These are phyloP conservation scores for Meredithiella fracta DNA, from an alignment of 2,329 filamentous ascomycete genomes.

Conservation along the genomic window DNA sequence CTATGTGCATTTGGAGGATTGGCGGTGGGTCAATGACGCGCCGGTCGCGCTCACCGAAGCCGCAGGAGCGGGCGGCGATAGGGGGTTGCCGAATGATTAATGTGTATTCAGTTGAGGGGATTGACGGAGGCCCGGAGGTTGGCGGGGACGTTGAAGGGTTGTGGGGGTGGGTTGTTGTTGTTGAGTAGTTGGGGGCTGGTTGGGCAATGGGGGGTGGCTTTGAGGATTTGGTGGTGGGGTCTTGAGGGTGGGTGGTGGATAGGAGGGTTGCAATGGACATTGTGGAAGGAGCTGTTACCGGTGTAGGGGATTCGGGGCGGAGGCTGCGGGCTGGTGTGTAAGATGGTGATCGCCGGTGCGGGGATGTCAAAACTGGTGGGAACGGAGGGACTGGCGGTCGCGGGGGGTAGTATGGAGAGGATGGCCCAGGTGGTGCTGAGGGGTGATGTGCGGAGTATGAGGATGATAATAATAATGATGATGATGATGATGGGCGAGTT, in stretches of 20 bases:
- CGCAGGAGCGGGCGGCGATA: slow-evolving; percentile 60
- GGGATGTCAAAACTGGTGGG: neutral
- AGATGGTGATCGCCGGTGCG: neutral
- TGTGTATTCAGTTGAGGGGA: slow-evolving; percentile 21
- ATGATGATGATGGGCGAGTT: too few relatives aligned
- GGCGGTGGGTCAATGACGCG: slow-evolving; percentile 72
- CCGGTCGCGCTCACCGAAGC: slow-evolving; percentile 67
- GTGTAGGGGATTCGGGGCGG: neutral
- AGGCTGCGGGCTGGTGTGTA: neutral
- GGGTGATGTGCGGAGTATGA: too few relatives aligned
- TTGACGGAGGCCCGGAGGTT: neutral
- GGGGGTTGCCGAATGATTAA: slow-evolving; percentile 62
- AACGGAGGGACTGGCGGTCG: neutral
- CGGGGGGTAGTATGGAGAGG: neutral
- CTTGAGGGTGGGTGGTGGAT: neutral
- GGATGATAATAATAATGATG: too few relatives aligned
- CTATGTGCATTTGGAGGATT: slow-evolving; percentile 58
- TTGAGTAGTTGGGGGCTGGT: neutral
- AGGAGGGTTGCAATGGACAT: neutral
- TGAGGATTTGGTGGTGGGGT: neutral
- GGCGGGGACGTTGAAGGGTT: neutral
- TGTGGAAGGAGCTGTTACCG: neutral
- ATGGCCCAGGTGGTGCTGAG: too few relatives aligned
- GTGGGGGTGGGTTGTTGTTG: neutral
- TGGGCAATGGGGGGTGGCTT: neutral